These are phyloP conservation scores for Arxiozyma telluris DNA, from an alignment of 1,139 yeast species.

Conservation along the genomic window DNA sequence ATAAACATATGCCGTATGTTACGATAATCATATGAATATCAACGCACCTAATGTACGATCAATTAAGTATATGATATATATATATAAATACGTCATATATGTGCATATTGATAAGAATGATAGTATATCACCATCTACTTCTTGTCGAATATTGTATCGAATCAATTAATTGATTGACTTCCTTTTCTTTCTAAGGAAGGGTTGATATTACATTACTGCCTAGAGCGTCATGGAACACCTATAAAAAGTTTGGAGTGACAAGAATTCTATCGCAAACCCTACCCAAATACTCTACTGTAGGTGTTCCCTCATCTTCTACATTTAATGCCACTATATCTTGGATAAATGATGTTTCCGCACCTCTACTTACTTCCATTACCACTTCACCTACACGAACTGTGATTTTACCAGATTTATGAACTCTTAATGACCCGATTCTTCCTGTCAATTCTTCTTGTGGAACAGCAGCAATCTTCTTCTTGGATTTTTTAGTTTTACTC, in stretches of 20 bases:
- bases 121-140: neutral
- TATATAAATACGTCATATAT: too few species aligned
- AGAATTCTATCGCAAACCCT: constrained; percentile 40
- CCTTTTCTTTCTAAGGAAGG: too few species aligned
- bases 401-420: constrained; percentile 75
- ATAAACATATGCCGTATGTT: too few species aligned
- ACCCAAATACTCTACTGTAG: constrained; percentile 49
- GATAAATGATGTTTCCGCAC: constrained; percentile 62
- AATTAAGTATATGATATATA: too few species aligned
- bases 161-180: too few species aligned
- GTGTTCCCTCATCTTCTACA: constrained; percentile 36
- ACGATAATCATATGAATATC: too few species aligned
- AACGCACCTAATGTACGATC: too few species aligned
- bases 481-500: constrained; percentile 6
- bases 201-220: too few species aligned
- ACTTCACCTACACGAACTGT: constrained; percentile 67
- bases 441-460: constrained; percentile 38
- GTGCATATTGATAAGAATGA: neutral
- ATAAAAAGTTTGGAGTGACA: constrained; percentile 35
- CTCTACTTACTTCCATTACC: constrained; percentile 59
- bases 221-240: neutral
- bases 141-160: too few species aligned
- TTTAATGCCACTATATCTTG: constrained; percentile 68
- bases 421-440: constrained; percentile 58
- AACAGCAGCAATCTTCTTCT: constrained; percentile 2